Evolutionary conservation across 495 filamentous ascomycete species (phyloP), one percentile per base, ranked within the genome.

Genomic region (Cairneyella variabilis): DNA sequence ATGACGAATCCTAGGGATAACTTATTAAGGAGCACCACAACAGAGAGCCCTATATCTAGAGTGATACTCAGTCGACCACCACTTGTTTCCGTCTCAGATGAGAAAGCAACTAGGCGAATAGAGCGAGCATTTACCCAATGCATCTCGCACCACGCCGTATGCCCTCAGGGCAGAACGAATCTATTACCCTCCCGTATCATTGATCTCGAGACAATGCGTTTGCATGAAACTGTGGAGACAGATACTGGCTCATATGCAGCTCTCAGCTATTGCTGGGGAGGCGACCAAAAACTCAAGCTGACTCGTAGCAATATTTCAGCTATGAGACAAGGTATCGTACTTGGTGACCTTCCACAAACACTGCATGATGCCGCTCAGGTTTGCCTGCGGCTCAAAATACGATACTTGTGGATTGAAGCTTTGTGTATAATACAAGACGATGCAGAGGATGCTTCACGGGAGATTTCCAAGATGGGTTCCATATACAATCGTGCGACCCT

Each of bases 371-470:
- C 66, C 14, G 45, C 65, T 18, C 28, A 53, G 18, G 28, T 59
- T n/a, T 56, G 49, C 11, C 44, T 36, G 16, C 23, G 47, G 21
- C 56, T 67, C 21, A 52, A 51, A 14, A 53, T 66, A 27, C 39
- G 55, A 18, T 70, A 69, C 38, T 42, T 71, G 11, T 71, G 69
- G 68, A 70, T 71, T 48, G 68, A 71, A 30, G 58, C 64, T 10
- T 53, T 68, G 17, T 70, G 65, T 25, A 69, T 69, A 39, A 45
- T 64, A 0, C 49, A 53, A 44, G 39, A 53, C 20, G 38, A 44
- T 22, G 37, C 42, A 34, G 21, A 42, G 7, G 49, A 53, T 25
- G 14, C 4, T 4, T 36, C 36, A 32, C 36, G 38, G 6, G 49
- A 53, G 39, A 30, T 44, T 43, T 26, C 49, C 28, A 6, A 53